phyloP scores from a whole-genome alignment of 495 filamentous ascomycete genomes.

The Cercophora scortea region DNA sequence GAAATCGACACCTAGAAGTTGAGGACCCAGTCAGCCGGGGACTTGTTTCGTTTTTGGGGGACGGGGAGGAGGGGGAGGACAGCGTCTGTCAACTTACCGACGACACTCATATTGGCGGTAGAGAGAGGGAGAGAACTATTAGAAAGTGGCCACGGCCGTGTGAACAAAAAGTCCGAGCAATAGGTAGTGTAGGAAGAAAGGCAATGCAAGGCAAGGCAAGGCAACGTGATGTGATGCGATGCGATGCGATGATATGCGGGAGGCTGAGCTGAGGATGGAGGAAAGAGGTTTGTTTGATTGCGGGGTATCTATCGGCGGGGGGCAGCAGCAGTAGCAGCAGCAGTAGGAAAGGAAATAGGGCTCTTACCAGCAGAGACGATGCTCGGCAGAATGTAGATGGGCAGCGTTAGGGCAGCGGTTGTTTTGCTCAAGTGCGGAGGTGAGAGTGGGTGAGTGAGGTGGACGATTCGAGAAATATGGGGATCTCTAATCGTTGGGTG shows the following conservation, averaged over 20 bases:
- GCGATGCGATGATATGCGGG: background rate
- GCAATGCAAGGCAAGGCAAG: too few relatives aligned
- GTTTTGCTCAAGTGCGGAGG: conserved; percentile 1
- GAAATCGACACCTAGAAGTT: conserved; percentile 71
- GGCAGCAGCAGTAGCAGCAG: too few relatives aligned
- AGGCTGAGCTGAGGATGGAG: background rate
- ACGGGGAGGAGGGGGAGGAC: background rate
- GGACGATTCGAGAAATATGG: background rate
- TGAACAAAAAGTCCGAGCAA: conserved; percentile 16
- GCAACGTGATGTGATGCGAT: too few relatives aligned
- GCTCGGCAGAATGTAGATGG: background rate
- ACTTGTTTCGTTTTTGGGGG: conserved; percentile 2
- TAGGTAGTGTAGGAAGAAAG: too few relatives aligned
- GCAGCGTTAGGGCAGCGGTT: background rate
- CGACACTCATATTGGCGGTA: conserved; percentile 42
- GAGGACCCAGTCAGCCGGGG: conserved; percentile 1
- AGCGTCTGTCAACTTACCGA: conserved; percentile 23
- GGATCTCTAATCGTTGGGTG: background rate
- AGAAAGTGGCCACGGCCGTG: conserved; percentile 2
- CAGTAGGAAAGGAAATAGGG: background rate
- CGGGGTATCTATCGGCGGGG: background rate
- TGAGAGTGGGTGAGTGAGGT: background rate
- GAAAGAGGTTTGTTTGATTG: background rate
- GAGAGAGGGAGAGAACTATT: conserved; percentile 13
- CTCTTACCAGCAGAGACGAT: conserved; percentile 8